Percentiles rank a stretch among this genome's conserved stretches.
Evolutionary conservation across 495 filamentous ascomycete species (phyloP).

Genomic region (Cladorrhinum samala): DNA sequence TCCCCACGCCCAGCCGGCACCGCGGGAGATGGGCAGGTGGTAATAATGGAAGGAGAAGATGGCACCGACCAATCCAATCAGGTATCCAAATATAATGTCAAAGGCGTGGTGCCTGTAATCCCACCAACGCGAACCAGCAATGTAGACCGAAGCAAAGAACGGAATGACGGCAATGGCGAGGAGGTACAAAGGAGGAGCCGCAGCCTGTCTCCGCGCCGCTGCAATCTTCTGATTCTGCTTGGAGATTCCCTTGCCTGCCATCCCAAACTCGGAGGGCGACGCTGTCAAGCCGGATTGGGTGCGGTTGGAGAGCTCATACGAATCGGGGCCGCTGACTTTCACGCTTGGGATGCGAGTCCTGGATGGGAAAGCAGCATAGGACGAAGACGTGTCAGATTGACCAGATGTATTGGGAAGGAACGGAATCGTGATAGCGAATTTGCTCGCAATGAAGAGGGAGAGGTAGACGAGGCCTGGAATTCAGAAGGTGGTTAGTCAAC

Average conservation of each 20-base stretch:
- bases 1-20: slow-evolving; percentile 54
- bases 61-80: slow-evolving; percentile 51
- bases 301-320: slow-evolving; percentile 26
- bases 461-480: slow-evolving; percentile 67
- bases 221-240: slow-evolving; percentile 41
- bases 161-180: slow-evolving; percentile 61
- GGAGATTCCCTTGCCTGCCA: slow-evolving; percentile 30
- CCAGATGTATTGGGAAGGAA: slow-evolving; percentile 45
- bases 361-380: slow-evolving; percentile 46
- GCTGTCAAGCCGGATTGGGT: slow-evolving; percentile 8
- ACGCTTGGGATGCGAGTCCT: slow-evolving; percentile 26
- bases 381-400: slow-evolving; percentile 22
- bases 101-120: slow-evolving; percentile 87
- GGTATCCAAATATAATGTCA: slow-evolving; percentile 73
- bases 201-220: slow-evolving; percentile 54
- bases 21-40: slow-evolving; percentile 59
- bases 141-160: slow-evolving; percentile 48
- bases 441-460: slow-evolving; percentile 60
- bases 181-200: slow-evolving; percentile 64
- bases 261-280: slow-evolving; percentile 20
- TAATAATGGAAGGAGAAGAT: slow-evolving; percentile 51
- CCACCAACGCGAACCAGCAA: slow-evolving; percentile 58
- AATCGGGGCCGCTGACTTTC: slow-evolving; percentile 15
- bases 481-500: not conserved
- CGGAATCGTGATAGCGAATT: slow-evolving; percentile 51